Conservation (phyloP, 2,329 filamentous ascomycete species). For the Fusarium vanettenii region DNA sequence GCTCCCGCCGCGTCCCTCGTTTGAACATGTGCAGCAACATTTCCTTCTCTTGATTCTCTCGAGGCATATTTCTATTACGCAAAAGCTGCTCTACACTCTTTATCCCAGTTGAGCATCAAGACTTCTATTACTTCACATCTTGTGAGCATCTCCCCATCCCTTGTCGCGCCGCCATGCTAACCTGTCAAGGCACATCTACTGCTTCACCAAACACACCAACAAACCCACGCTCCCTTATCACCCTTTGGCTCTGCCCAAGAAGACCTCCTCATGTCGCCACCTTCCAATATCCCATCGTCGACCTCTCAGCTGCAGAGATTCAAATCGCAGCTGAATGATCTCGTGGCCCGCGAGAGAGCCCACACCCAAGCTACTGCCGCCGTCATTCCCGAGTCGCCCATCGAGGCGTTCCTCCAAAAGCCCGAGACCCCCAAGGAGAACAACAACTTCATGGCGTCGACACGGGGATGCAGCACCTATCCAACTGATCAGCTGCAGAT, state of each 20-base stretch:
- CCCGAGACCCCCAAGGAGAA: neutral
- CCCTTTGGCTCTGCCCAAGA: neutral
- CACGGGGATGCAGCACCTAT: constrained; percentile 2
- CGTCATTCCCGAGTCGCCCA: constrained; percentile 36
- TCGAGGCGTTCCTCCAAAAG: constrained; percentile 15
- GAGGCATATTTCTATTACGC: neutral
- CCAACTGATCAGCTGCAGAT: constrained; percentile 33
- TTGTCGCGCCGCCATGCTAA: neutral
- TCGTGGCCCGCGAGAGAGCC: neutral
- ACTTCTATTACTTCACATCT: neutral
- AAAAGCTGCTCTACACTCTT: neutral
- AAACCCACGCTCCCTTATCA: neutral
- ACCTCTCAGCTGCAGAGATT: neutral
- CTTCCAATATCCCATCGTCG: neutral
- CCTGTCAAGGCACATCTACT: neutral
- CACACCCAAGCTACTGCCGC: neutral
- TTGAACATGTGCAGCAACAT: neutral
- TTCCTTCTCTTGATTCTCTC: neutral
- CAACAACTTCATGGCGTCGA: neutral
- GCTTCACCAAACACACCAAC: neutral
- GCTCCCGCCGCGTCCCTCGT: neutral
- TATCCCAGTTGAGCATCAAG: neutral
- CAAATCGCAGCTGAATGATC: neutral
- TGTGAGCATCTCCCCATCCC: constrained; percentile 5
- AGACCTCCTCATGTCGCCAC: constrained; percentile 4